These are phyloP conservation scores for Leccinum solheimii DNA, from an alignment of 1,284 basidiomycete genomes.

Conservation along the genomic window DNA sequence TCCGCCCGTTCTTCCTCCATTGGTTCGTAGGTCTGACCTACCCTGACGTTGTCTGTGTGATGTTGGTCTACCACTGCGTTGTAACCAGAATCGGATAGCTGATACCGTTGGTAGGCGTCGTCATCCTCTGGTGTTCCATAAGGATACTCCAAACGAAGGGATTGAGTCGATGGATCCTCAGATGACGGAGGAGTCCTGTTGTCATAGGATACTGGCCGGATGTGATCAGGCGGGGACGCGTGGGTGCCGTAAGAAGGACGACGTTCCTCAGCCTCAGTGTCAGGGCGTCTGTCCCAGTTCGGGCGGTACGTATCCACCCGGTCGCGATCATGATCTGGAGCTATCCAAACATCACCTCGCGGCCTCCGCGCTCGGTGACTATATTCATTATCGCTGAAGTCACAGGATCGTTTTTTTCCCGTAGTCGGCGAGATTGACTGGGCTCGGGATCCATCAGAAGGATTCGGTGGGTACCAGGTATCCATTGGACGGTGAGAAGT, in stretches of 20 bases:
- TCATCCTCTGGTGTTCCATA: slow-evolving; percentile 18
- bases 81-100: slow-evolving; percentile 3
- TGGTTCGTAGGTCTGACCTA: slow-evolving; percentile 17
- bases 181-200: background rate
- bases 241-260: slow-evolving; percentile 7
- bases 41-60: slow-evolving; percentile 6
- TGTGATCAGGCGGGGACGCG: slow-evolving; percentile 10
- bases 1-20: slow-evolving; percentile 15
- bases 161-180: background rate
- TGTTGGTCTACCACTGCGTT: slow-evolving; percentile 5
- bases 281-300: slow-evolving; percentile 14
- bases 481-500: slow-evolving; percentile 4
- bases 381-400: slow-evolving; percentile 22
- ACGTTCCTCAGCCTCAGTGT: slow-evolving; percentile 21
- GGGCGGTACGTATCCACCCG: slow-evolving; percentile 12
- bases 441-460: slow-evolving; percentile 11
- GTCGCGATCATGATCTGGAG: slow-evolving; percentile 18
- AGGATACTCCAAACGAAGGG: slow-evolving; percentile 12
- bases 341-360: slow-evolving; percentile 22
- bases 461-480: slow-evolving; percentile 9
- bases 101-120: slow-evolving; percentile 15
- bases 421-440: slow-evolving; percentile 21
- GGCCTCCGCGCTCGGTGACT: slow-evolving; percentile 25
- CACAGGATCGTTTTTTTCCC: slow-evolving; percentile 26
- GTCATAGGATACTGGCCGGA: slow-evolving; percentile 9